Conservation (phyloP, 108 stramenopile genomes). For the Chaetoceros muelleri region DNA sequence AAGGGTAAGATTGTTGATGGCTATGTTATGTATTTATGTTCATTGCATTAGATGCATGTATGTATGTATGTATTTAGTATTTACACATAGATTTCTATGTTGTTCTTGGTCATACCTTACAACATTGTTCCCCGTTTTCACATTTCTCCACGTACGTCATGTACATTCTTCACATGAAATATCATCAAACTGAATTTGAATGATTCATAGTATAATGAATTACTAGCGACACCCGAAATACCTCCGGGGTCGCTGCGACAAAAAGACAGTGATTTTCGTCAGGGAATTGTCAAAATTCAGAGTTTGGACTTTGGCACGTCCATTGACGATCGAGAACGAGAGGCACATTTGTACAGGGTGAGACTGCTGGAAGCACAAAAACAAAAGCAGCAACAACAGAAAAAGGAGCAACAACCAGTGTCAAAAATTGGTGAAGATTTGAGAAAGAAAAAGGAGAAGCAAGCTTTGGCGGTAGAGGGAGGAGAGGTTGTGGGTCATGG, state of each 20-base stretch:
- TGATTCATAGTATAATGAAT: neutral
- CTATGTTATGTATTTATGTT: neutral
- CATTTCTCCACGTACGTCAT: no score
- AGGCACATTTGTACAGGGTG: slow-evolving; percentile 44
- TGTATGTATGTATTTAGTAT: no score
- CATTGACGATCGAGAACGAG: slow-evolving; percentile 2
- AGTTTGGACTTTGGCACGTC: neutral
- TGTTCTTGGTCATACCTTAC: no score
- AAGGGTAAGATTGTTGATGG: slow-evolving; percentile 7
- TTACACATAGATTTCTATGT: no score
- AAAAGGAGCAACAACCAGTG: slow-evolving; percentile 2
- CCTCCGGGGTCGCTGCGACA: slow-evolving; percentile 20
- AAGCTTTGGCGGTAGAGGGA: slow-evolving; percentile 15
- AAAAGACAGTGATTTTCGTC: slow-evolving; percentile 15
- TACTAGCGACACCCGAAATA: slow-evolving; percentile 9
- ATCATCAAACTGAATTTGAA: neutral
- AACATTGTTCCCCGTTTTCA: no score
- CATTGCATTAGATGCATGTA: no score
- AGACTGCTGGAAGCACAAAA: slow-evolving; percentile 30
- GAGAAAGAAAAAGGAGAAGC: slow-evolving; percentile 19
- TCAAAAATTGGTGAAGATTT: slow-evolving; percentile 9
- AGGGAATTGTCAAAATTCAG: neutral
- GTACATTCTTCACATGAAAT: no score
- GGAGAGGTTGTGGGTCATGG: slow-evolving; percentile 5
- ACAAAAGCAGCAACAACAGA: slow-evolving; percentile 9